phyloP scores from a whole-genome alignment of 306 rosid species.

The Vigna nakashimae region DNA sequence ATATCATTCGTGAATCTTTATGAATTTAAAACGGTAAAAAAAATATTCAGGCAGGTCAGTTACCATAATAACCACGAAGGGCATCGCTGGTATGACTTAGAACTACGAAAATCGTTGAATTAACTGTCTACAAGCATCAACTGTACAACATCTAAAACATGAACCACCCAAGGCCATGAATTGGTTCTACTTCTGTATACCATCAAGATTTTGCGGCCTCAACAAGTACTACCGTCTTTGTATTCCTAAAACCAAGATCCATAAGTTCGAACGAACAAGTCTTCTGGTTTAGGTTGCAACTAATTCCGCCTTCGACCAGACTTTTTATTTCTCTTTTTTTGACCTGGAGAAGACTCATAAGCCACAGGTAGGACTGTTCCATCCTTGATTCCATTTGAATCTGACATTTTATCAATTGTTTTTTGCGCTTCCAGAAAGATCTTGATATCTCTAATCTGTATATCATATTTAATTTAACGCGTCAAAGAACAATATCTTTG shows the following conservation, averaged over 20 bases:
- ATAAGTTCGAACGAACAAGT: neutral
- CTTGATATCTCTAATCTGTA: constrained; percentile 82
- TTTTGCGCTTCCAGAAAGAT: constrained; percentile 81
- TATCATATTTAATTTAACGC: constrained; percentile 26
- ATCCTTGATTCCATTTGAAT: constrained; percentile 77
- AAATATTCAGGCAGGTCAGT: neutral
- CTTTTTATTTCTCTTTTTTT: constrained; percentile 63
- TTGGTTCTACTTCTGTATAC: constrained; percentile 2
- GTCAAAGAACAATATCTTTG: constrained; percentile 32
- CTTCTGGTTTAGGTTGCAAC: constrained; percentile 28
- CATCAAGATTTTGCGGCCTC: neutral
- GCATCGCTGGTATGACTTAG: neutral
- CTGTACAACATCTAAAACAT: neutral
- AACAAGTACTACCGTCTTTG: neutral
- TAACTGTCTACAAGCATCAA: constrained; percentile 10
- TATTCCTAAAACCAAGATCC: constrained; percentile 2
- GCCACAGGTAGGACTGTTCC: constrained; percentile 82
- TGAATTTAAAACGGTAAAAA: neutral
- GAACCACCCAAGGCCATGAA: neutral
- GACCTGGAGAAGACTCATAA: constrained; percentile 64
- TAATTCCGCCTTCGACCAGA: constrained; percentile 76
- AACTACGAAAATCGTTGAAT: neutral
- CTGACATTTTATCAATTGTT: constrained; percentile 68
- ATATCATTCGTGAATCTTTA: neutral
- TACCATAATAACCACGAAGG: neutral